Percentiles rank a stretch among this genome's conserved stretches.
Evolutionary conservation across 176 grass and related monocot genomes (phyloP).

Genomic region (Rhipidocladum racemiflorum): DNA sequence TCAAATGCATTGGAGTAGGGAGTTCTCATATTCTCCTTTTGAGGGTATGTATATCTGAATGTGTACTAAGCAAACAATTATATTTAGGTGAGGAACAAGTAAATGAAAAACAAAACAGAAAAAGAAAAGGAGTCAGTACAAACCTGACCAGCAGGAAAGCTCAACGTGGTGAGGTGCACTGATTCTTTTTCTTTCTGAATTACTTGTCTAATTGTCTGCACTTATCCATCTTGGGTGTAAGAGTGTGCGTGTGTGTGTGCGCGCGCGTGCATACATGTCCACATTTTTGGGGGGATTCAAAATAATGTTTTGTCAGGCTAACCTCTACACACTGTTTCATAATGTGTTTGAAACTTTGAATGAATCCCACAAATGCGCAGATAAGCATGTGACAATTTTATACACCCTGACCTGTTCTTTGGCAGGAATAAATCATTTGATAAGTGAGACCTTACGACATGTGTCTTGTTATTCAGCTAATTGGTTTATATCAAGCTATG

Average conservation of each 20-base stretch:
- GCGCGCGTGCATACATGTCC: background rate
- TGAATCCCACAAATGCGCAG: background rate
- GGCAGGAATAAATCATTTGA: background rate
- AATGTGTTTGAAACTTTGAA: background rate
- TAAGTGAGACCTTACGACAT: background rate
- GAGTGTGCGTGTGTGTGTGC: background rate
- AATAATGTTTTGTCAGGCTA: background rate
- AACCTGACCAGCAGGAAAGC: constrained; percentile 61
- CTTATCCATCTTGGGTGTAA: constrained; percentile 24
- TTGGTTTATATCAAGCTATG: constrained; percentile 1
- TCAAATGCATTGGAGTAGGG: constrained; percentile 26
- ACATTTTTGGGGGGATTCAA: background rate
- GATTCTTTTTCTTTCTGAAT: constrained; percentile 57
- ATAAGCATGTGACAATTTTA: background rate
- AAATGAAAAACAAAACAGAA: constrained; percentile 77
- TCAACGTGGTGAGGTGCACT: constrained; percentile 53
- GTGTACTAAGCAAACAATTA: constrained; percentile 54
- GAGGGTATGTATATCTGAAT: constrained; percentile 49
- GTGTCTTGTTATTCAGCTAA: constrained; percentile 6
- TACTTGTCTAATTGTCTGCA: constrained; percentile 32
- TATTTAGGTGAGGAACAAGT: constrained; percentile 70
- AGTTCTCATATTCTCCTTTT: constrained; percentile 35
- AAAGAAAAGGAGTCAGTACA: constrained; percentile 74
- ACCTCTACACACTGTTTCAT: background rate
- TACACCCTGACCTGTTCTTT: background rate